Evolutionary conservation across 2,329 filamentous ascomycete genomes (phyloP).

Genomic region (Escovopsis weberi): DNA sequence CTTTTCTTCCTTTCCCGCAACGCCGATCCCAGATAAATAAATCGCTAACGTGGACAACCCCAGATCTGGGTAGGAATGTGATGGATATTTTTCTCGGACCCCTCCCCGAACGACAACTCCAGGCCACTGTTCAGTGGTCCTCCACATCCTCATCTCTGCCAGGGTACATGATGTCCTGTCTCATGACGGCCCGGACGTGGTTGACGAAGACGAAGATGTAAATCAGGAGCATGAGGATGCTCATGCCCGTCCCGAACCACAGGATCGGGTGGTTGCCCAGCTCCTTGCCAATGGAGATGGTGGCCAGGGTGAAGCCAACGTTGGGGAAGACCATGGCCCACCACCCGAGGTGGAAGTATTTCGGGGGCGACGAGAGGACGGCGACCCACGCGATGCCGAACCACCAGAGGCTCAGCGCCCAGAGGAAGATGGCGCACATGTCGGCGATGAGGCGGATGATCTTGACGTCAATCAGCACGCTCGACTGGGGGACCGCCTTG

Average conservation of each 20-base stretch:
- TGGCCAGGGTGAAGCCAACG: conserved; percentile 42
- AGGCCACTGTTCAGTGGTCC: conserved; percentile 14
- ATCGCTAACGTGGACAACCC: too few relatives aligned
- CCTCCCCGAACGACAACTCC: too few relatives aligned
- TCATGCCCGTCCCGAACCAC: conserved; percentile 37
- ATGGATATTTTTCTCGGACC: too few relatives aligned
- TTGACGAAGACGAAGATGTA: conserved; percentile 30
- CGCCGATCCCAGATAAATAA: too few relatives aligned
- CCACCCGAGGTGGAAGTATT: conserved; percentile 46
- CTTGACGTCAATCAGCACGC: conserved; percentile 23
- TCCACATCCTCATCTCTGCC: conserved; percentile 39
- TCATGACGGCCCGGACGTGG: conserved; percentile 29
- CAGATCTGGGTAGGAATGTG: too few relatives aligned
- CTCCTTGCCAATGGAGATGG: conserved; percentile 36
- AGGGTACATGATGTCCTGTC: conserved; percentile 42
- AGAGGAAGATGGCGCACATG: conserved; percentile 42
- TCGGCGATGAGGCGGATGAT: conserved; percentile 32
- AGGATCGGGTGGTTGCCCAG: conserved; percentile 29
- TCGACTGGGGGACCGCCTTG: conserved; percentile 26
- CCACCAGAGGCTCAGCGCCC: conserved; percentile 48
- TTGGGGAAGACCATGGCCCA: conserved; percentile 52
- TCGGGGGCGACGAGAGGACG: conserved; percentile 22
- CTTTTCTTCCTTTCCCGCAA: too few relatives aligned
- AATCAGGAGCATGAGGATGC: conserved; percentile 25
- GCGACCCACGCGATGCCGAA: conserved; percentile 28